phyloP scores from a whole-genome alignment of 2,329 filamentous ascomycete species.

The Diaporthe sp. region DNA sequence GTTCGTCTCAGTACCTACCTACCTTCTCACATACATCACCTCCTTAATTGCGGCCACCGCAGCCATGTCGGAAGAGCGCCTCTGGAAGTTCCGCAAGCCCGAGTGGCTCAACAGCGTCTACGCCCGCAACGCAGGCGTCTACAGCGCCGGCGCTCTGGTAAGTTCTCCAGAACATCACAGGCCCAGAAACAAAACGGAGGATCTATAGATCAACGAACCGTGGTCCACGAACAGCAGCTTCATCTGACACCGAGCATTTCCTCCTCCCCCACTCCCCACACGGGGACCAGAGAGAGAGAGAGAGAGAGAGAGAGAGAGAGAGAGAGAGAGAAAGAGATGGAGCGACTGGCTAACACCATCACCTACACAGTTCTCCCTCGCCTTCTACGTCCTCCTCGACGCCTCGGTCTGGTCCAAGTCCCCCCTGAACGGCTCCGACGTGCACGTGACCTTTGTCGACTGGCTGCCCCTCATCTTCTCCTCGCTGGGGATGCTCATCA shows the following conservation, averaged over 20 bases:
- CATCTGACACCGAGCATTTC: not conserved
- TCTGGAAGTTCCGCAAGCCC: conserved; percentile 76
- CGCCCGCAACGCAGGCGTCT: conserved; percentile 74
- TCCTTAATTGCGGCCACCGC: conserved; percentile 1
- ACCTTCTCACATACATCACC: not conserved
- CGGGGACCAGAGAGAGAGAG: too few relatives aligned
- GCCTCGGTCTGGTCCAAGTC: conserved; percentile 76
- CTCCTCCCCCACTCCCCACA: too few relatives aligned
- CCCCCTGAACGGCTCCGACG: conserved; percentile 67
- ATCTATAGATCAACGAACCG: not conserved
- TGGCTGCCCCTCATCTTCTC: conserved; percentile 78
- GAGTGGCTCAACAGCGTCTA: conserved; percentile 76
- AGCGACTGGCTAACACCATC: conserved; percentile 35
- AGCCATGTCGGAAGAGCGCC: conserved; percentile 75
- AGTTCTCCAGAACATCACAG: conserved; percentile 46
- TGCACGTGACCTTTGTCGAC: conserved; percentile 76
- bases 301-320: too few relatives aligned
- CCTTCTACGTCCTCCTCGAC: conserved; percentile 78
- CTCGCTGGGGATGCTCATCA: conserved; percentile 77
- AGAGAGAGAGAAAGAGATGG: too few relatives aligned
- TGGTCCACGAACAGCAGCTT: not conserved
- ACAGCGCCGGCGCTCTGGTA: conserved; percentile 73
- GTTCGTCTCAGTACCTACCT: too few relatives aligned
- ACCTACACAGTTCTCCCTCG: conserved; percentile 70
- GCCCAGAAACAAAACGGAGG: not conserved